A percentile compares a stretch with the other conserved stretches of the same genome.
These are phyloP conservation scores for Byssochlamys sp. DNA, from an alignment of 2,329 filamentous ascomycete genomes.

Conservation along the genomic window DNA sequence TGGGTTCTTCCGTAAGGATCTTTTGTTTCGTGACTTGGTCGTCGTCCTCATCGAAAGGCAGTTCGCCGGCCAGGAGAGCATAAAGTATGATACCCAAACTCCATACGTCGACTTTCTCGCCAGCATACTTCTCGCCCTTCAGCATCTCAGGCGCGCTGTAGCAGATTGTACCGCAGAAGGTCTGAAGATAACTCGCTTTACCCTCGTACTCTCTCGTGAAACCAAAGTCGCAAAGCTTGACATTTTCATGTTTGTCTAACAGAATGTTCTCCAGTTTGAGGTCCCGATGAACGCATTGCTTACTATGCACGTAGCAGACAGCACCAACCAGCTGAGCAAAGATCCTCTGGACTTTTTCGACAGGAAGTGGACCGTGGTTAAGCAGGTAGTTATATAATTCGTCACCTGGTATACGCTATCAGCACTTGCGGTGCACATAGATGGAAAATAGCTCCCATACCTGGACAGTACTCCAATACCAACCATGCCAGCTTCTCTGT, in stretches of 20 bases:
- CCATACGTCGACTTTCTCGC: conserved; percentile 97
- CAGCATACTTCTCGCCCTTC: conserved; percentile 94
- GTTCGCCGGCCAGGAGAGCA: conserved; percentile 66
- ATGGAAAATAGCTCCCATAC: conserved; percentile 38
- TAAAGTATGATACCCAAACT: conserved; percentile 88
- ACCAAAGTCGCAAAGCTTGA: conserved; percentile 95
- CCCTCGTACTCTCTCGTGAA: conserved; percentile 97
- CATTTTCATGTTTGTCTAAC: conserved; percentile 90
- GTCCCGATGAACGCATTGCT: conserved; percentile 92
- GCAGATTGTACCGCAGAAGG: conserved; percentile 93
- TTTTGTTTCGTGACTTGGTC: conserved; percentile 74
- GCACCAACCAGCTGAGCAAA: conserved; percentile 93
- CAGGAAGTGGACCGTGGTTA: conserved; percentile 70
- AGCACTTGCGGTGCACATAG: conserved; percentile 1
- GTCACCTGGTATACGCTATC: conserved; percentile 53
- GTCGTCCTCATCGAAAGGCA: conserved; percentile 94
- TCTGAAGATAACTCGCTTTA: conserved; percentile 86
- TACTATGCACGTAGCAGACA: conserved; percentile 87
- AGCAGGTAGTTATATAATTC: conserved; percentile 95
- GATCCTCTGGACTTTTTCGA: conserved; percentile 83
- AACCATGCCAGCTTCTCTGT: conserved; percentile 93
- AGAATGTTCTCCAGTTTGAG: conserved; percentile 94
- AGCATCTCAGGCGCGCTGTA: conserved; percentile 98
- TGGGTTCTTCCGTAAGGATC: conserved; percentile 77
- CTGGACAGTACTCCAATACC: conserved; percentile 89